Percentiles rank a stretch among this genome's conserved stretches.
Evolutionary conservation across 169 alveolate species (phyloP).

Genomic region (Plasmodium vinckei): DNA sequence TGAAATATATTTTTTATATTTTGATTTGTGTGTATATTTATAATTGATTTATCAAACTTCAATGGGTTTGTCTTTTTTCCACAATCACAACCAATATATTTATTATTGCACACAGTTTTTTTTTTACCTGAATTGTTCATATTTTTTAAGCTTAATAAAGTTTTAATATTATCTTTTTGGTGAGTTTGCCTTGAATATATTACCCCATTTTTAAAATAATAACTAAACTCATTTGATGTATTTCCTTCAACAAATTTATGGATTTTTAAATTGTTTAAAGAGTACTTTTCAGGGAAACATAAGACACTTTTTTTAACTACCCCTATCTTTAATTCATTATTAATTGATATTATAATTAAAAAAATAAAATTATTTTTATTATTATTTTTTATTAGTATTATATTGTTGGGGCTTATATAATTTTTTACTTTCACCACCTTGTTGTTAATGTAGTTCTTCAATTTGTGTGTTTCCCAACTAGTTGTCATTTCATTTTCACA

Average conservation of each 20-base stretch:
- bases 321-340: conserved; percentile 17
- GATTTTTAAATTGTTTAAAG: conserved; percentile 6
- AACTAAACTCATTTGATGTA: not conserved
- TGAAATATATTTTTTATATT: conserved; percentile 9
- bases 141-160: too few relatives aligned
- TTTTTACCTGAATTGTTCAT: not conserved
- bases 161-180: too few relatives aligned
- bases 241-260: conserved; percentile 15
- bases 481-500: too few relatives aligned
- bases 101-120: not conserved
- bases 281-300: not conserved
- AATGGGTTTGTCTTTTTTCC: not conserved
- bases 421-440: conserved; percentile 7
- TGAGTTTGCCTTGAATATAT: not conserved
- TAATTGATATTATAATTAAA: conserved; percentile 25
- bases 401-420: conserved; percentile 17
- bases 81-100: conserved; percentile 24
- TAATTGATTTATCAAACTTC: conserved; percentile 16
- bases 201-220: conserved; percentile 19
- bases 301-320: conserved; percentile 6
- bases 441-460: not conserved
- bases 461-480: too few relatives aligned
- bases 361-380: conserved; percentile 3
- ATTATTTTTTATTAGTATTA: conserved; percentile 45
- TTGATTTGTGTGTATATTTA: conserved; percentile 5